Evolutionary conservation across 805 yeast genomes (phyloP).

Genomic region (Tetrapisispora arboricola): DNA sequence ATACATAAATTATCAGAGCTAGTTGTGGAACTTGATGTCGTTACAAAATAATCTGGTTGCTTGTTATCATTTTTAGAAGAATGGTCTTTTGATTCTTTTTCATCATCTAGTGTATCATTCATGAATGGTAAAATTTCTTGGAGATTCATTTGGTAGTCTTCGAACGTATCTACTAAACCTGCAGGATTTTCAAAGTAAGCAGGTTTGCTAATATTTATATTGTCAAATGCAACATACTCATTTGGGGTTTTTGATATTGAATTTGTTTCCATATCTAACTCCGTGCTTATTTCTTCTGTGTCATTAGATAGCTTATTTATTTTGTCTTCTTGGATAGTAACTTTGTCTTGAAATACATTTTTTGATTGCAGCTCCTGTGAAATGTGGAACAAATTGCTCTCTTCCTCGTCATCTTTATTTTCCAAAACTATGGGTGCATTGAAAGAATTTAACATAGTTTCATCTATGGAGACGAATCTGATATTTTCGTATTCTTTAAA

Average conservation of each 20-base stretch:
- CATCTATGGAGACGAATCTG: conserved; percentile 3
- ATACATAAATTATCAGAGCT: too few species aligned
- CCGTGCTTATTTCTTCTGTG: neutral
- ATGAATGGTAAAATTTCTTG: too few species aligned
- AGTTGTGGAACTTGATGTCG: neutral
- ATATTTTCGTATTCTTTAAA: neutral
- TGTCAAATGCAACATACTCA: neutral
- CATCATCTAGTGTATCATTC: too few species aligned
- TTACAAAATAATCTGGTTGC: neutral
- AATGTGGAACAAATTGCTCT: too few species aligned
- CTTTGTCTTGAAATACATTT: too few species aligned
- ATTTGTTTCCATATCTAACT: neutral
- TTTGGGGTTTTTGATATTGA: conserved; percentile 7
- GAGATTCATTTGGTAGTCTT: too few species aligned
- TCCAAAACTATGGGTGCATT: too few species aligned
- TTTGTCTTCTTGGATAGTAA: neutral
- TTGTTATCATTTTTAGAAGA: neutral
- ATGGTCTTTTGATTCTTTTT: neutral
- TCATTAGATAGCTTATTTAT: neutral
- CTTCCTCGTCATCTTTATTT: neutral
- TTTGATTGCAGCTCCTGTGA: too few species aligned
- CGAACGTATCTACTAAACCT: too few species aligned
- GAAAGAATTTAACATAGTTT: neutral
- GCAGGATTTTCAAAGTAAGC: too few species aligned
- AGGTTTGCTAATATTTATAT: neutral